Conservation (phyloP, 345 rosid species). For the Hypericum androsaemum region DNA sequence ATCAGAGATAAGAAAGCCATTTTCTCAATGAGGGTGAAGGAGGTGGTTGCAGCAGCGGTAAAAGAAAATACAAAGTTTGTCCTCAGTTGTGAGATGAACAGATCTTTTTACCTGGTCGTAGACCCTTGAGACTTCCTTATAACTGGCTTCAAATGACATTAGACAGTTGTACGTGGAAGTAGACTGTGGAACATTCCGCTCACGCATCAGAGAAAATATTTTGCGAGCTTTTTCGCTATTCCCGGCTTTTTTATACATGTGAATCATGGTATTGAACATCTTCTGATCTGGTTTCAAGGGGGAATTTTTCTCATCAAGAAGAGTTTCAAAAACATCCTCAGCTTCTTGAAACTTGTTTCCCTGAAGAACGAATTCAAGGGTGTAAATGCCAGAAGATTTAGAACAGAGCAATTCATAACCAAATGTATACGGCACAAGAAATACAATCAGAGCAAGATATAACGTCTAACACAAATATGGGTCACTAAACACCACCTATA, state of each 20-base stretch:
- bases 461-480: no score
- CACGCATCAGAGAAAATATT: slow-evolving; percentile 61
- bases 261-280: slow-evolving; percentile 96
- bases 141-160: slow-evolving; percentile 81
- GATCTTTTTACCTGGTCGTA: slow-evolving; percentile 66
- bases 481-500: no score
- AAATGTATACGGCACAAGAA: neutral
- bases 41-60: no score
- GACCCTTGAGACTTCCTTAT: slow-evolving; percentile 93
- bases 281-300: slow-evolving; percentile 80
- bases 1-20: no score
- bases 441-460: no score
- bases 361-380: slow-evolving; percentile 24
- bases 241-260: slow-evolving; percentile 85
- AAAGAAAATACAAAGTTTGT: no score
- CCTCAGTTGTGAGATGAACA: no score
- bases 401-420: slow-evolving; percentile 4
- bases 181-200: slow-evolving; percentile 56
- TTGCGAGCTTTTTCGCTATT: slow-evolving; percentile 73
- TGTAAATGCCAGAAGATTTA: slow-evolving; percentile 5
- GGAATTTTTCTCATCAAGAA: slow-evolving; percentile 54
- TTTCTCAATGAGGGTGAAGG: no score
- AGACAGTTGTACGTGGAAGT: slow-evolving; percentile 84
- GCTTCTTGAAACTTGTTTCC: slow-evolving; percentile 82
- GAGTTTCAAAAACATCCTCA: slow-evolving; percentile 67